These are phyloP conservation scores for Dioszegia crocea DNA, from an alignment of 768 basidiomycete genomes.

Conservation along the genomic window DNA sequence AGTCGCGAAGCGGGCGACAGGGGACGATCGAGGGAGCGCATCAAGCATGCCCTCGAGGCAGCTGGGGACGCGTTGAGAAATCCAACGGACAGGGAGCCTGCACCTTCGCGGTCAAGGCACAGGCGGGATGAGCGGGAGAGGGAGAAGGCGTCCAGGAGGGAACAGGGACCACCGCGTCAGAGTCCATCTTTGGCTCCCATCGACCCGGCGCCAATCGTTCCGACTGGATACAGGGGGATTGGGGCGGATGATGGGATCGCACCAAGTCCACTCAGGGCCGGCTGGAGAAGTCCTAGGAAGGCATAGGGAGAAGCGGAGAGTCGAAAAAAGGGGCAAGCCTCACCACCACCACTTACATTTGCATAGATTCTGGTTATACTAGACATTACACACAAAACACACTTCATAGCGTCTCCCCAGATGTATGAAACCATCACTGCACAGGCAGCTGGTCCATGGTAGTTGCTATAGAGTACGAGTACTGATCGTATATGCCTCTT, in stretches of 20 bases:
- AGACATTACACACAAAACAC: not conserved
- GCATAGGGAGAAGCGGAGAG: not conserved
- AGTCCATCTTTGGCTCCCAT: slow-evolving; percentile 2
- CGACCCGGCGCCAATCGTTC: slow-evolving; percentile 22
- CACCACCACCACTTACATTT: not conserved
- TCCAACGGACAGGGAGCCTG: slow-evolving; percentile 28
- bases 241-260: slow-evolving; percentile 12
- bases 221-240: slow-evolving; percentile 18
- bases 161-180: not conserved
- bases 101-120: slow-evolving; percentile 31
- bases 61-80: slow-evolving; percentile 12
- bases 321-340: not conserved
- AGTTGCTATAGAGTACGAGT: too few species aligned
- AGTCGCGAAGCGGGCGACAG: slow-evolving; percentile 4
- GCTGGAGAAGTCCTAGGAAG: not conserved
- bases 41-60: slow-evolving; percentile 13
- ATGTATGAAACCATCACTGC: too few species aligned
- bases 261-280: slow-evolving; percentile 2
- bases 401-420: not conserved
- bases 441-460: too few species aligned
- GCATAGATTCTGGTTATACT: not conserved
- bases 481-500: too few species aligned
- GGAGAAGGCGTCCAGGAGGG: not conserved
- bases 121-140: slow-evolving; percentile 22
- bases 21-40: slow-evolving; percentile 33